Evolutionary conservation across 2,329 filamentous ascomycete genomes (phyloP), one percentile per base, ranked within the genome.

Genomic region (Tolypocladium guangdongense): DNA sequence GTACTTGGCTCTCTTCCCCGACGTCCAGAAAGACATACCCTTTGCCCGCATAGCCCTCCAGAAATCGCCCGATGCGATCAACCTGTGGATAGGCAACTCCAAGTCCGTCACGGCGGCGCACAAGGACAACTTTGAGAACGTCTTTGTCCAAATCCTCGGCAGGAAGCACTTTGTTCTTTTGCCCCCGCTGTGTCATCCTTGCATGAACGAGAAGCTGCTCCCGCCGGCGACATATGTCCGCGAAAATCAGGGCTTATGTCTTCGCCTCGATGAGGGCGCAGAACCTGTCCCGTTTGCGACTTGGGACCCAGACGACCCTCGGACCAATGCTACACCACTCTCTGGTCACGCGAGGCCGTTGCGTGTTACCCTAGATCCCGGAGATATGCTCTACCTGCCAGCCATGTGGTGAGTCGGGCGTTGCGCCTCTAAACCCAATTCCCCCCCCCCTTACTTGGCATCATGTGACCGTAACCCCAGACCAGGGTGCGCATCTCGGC

Each of bases 101-200:
- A 74, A 74, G 38, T 87, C 83, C 30, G 75, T 80, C 1, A 91
- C 88, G 0, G 84, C 86, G 0, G 67, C 91, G 52, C 89, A 93
- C 70, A 87, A 86, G 62, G 89, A 93, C 69, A 87, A 87, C 62
- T 92, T 91, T 66, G 88, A 93, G 67, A 93, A 93, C 65, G 77
- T 93, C 0, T 93, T 91, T 66, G 85, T 89, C 1, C 88, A 92
- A 62, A 68, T 92, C 16, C 67, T 82, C 1, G 89, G 88, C 0
- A 71, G 72, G 53, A 93, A 93, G 65, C 82, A 87, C 59, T 93
- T 93, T 60, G 78, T 84, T 0, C 73, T 93, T 1, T 68, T 93
- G 1, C 85, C 88, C n/a, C 83, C 88, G 0, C 66, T 86, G 1
- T 87, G 82, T 57, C 79, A 84, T 59, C 75, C 85, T 0, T 87